These are phyloP conservation scores for Thalassiosira mediterranea DNA, from an alignment of 352 stramenopile species.

Conservation along the genomic window DNA sequence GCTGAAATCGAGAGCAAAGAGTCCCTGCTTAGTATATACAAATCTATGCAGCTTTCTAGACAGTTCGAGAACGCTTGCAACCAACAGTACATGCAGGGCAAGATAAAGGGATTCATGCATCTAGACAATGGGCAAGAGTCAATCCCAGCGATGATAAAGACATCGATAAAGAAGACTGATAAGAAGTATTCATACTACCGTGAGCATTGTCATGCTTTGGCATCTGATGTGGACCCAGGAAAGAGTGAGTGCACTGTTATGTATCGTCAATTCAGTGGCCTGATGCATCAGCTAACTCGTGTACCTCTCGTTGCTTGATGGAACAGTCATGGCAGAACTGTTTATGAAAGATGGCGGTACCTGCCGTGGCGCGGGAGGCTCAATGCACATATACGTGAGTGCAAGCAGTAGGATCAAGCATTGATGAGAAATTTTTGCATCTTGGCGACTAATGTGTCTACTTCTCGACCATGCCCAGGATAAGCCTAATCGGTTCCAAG, in stretches of 20 bases:
- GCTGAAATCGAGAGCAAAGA: slow-evolving; percentile 84
- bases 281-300: too few relatives aligned
- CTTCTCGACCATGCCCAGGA: too few relatives aligned
- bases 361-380: slow-evolving; percentile 88
- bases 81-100: slow-evolving; percentile 88
- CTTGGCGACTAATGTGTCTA: too few relatives aligned
- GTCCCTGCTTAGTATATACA: slow-evolving; percentile 86
- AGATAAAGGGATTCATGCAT: slow-evolving; percentile 91
- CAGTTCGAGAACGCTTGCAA: slow-evolving; percentile 91
- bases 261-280: too few relatives aligned
- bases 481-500: slow-evolving; percentile 86
- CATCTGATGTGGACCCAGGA: slow-evolving; percentile 83
- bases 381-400: slow-evolving; percentile 88
- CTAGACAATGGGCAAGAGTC: slow-evolving; percentile 90
- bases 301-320: too few relatives aligned
- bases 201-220: slow-evolving; percentile 89
- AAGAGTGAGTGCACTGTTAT: slow-evolving; percentile 23
- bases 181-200: slow-evolving; percentile 91
- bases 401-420: too few relatives aligned
- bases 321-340: slow-evolving; percentile 87
- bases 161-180: slow-evolving; percentile 85
- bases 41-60: slow-evolving; percentile 86
- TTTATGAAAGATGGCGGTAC: slow-evolving; percentile 89
- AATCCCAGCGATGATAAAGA: slow-evolving; percentile 87
- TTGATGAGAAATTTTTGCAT: too few relatives aligned